A percentile compares a stretch with the other conserved stretches of the same genome.
Evolutionary conservation across 1,284 basidiomycete species (phyloP).

Genomic region (Golubevia pallescens): DNA sequence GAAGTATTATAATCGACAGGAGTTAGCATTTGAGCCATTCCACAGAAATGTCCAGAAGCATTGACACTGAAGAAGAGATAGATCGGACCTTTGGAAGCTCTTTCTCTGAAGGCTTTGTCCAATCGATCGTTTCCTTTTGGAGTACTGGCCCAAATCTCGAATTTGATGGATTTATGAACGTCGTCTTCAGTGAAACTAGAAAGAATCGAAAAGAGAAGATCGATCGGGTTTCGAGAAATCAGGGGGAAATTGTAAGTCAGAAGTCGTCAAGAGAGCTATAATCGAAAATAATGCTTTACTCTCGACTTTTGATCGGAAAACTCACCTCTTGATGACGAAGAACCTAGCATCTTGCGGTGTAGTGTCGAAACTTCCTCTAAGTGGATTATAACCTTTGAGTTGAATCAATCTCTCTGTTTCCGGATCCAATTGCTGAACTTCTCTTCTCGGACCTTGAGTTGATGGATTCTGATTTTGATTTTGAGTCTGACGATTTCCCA

Average conservation of each 20-base stretch:
- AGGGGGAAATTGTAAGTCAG: too few relatives aligned
- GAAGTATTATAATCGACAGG: constrained; percentile 52
- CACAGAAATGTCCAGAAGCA: constrained; percentile 59
- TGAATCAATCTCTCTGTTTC: too few relatives aligned
- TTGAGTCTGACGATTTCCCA: too few relatives aligned
- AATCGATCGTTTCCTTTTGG: constrained; percentile 60
- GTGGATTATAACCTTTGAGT: too few relatives aligned
- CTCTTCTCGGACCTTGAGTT: too few relatives aligned
- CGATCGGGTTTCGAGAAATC: too few relatives aligned
- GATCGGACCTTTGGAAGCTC: constrained; percentile 23
- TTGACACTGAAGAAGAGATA: constrained; percentile 63
- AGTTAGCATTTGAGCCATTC: constrained; percentile 59
- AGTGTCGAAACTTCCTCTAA: constrained; percentile 11
- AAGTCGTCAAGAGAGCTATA: too few relatives aligned
- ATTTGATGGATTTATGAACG: constrained; percentile 52
- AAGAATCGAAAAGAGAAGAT: too few relatives aligned
- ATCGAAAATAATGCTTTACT: too few relatives aligned
- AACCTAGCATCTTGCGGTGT: constrained; percentile 35
- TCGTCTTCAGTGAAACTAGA: constrained; percentile 54
- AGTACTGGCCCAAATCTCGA: constrained; percentile 63
- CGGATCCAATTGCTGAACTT: too few relatives aligned
- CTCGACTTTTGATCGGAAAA: too few relatives aligned
- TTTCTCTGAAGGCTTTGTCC: constrained; percentile 23
- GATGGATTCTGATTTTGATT: too few relatives aligned
- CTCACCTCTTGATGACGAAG: constrained; percentile 56